Conservation (phyloP, 495 filamentous ascomycete genomes). For the Parathielavia hyrcaniae region DNA sequence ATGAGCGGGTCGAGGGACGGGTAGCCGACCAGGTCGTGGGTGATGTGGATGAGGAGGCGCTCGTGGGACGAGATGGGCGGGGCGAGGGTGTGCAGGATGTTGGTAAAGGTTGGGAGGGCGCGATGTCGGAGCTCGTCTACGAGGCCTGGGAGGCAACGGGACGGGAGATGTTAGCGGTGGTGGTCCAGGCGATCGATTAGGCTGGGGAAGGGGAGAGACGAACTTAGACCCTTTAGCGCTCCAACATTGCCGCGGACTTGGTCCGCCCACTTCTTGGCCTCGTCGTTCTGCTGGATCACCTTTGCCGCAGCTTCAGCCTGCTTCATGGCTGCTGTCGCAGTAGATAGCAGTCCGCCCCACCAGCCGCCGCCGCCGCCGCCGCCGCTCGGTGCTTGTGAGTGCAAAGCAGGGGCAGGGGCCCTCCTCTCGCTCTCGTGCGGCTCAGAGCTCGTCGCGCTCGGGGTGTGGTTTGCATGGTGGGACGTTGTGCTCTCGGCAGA, state of each 20-base stretch:
- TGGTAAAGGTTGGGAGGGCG: conserved; percentile 90
- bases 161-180: conserved; percentile 16
- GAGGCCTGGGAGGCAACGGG: conserved; percentile 45
- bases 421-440: conserved; percentile 50
- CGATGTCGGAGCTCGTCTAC: conserved; percentile 74
- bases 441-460: conserved; percentile 47
- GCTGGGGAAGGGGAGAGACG: not conserved
- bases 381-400: conserved; percentile 30
- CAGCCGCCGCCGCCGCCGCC: conserved; percentile 66
- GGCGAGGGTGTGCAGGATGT: conserved; percentile 87
- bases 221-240: conserved; percentile 72
- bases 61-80: conserved; percentile 97
- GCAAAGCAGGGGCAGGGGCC: conserved; percentile 31
- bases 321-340: conserved; percentile 78
- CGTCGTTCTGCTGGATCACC: conserved; percentile 92
- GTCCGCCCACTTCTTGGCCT: conserved; percentile 91
- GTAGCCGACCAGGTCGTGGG: conserved; percentile 90
- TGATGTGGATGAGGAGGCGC: conserved; percentile 94
- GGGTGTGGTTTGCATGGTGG: conserved; percentile 55
- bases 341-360: conserved; percentile 83
- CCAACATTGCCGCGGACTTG: conserved; percentile 91
- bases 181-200: conserved; percentile 5
- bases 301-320: conserved; percentile 90
- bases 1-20: conserved; percentile 91
- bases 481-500: conserved; percentile 67